Evolutionary conservation across 441 rosid genomes (phyloP).

Genomic region (Bruguiera hainesii): DNA sequence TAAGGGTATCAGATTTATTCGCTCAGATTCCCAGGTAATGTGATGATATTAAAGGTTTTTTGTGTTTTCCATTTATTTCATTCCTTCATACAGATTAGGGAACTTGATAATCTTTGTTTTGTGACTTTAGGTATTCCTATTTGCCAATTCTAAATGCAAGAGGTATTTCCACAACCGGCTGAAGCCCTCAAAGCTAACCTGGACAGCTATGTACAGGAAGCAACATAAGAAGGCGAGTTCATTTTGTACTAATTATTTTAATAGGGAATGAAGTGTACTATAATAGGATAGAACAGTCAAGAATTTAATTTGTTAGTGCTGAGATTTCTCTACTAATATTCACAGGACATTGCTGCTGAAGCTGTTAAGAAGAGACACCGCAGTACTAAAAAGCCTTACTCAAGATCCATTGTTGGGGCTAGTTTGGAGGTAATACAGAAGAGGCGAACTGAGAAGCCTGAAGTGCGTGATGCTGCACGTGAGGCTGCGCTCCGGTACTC

Average conservation of each 20-base stretch:
- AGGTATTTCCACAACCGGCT: constrained; percentile 28
- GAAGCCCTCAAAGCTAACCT: constrained; percentile 29
- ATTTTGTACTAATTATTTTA: not conserved
- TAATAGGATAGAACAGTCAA: too few species aligned
- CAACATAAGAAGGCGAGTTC: constrained; percentile 19
- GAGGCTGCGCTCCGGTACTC: constrained; percentile 49
- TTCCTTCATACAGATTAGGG: too few species aligned
- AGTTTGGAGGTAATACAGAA: constrained; percentile 52
- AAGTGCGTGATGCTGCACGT: constrained; percentile 52
- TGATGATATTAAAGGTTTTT: too few species aligned
- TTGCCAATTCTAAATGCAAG: constrained; percentile 28
- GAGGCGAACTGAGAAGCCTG: constrained; percentile 50
- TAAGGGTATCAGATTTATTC: too few species aligned
- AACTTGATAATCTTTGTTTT: too few species aligned
- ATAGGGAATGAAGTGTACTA: not conserved
- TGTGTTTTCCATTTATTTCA: too few species aligned
- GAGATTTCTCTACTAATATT: too few species aligned
- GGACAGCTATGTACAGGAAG: constrained; percentile 25
- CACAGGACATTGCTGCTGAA: constrained; percentile 43
- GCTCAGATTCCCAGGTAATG: too few species aligned
- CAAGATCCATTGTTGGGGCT: constrained; percentile 53
- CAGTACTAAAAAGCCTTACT: constrained; percentile 46
- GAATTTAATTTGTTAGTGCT: too few species aligned
- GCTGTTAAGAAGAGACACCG: constrained; percentile 48
- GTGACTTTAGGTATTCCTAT: constrained; percentile 20